A percentile compares a stretch with the other conserved stretches of the same genome.
Evolutionary conservation across 202 grass and related monocot genomes (phyloP).

Genomic region (Dendrocalamus latiflorus): DNA sequence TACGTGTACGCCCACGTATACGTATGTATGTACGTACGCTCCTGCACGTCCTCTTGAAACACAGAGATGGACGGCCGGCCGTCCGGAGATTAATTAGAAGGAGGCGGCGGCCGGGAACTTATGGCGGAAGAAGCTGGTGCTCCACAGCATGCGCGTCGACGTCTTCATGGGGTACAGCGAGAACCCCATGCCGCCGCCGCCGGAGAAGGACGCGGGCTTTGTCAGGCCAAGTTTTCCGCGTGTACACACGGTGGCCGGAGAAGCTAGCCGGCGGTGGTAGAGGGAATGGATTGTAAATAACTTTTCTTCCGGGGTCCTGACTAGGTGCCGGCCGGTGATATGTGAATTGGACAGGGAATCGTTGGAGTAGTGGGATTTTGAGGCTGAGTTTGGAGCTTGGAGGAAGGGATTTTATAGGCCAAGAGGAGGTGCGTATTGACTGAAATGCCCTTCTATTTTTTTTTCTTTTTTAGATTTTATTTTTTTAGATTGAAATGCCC

Average conservation of each 20-base stretch:
- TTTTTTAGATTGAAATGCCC: not conserved
- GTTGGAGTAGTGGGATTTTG: slow-evolving; percentile 1
- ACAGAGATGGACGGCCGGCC: not conserved
- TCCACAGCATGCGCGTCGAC: slow-evolving; percentile 51
- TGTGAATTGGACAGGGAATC: slow-evolving; percentile 6
- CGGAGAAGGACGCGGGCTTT: not conserved
- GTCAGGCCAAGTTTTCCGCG: not conserved
- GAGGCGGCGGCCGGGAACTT: slow-evolving; percentile 34
- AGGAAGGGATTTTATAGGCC: slow-evolving; percentile 30
- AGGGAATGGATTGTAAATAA: not conserved
- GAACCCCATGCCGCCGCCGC: slow-evolving; percentile 33
- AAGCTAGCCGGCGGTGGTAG: slow-evolving; percentile 2
- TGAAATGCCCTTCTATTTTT: not conserved
- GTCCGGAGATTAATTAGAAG: slow-evolving; percentile 26
- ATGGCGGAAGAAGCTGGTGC: slow-evolving; percentile 65
- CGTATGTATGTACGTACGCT: not conserved
- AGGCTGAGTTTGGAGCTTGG: slow-evolving; percentile 22
- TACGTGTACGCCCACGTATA: not conserved
- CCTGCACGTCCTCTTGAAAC: slow-evolving; percentile 1
- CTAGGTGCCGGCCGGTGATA: not conserved
- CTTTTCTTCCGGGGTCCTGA: not conserved
- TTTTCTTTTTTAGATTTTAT: no score
- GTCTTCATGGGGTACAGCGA: slow-evolving; percentile 44
- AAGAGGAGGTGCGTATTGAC: not conserved
- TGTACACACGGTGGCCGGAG: slow-evolving; percentile 16